phyloP scores from a whole-genome alignment of 179 eudicot genomes.

The Camellia oleifera region DNA sequence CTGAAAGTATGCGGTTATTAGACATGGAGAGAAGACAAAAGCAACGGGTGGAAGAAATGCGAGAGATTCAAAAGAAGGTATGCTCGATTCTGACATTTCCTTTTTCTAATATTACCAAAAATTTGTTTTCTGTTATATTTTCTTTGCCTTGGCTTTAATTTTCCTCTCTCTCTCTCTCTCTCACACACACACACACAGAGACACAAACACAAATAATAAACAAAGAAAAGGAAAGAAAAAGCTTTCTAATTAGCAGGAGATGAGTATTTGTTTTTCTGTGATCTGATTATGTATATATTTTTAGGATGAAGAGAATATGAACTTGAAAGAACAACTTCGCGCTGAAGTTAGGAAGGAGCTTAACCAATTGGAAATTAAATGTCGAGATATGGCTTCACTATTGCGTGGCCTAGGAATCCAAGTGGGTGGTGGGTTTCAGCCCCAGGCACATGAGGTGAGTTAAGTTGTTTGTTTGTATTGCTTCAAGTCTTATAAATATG shows the following conservation, averaged over 20 bases:
- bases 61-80: constrained; percentile 79
- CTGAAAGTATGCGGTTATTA: constrained; percentile 66
- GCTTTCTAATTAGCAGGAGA: neutral
- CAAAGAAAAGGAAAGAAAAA: neutral
- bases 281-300: constrained; percentile 9
- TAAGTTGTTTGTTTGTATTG: neutral
- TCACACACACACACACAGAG: neutral
- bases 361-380: constrained; percentile 38
- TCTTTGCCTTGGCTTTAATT: neutral
- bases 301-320: constrained; percentile 71
- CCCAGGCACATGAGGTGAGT: constrained; percentile 55
- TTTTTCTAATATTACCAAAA: neutral
- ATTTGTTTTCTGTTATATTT: neutral
- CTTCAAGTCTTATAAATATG: neutral
- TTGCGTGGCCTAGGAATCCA: constrained; percentile 61
- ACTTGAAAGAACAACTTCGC: constrained; percentile 66
- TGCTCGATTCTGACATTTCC: constrained; percentile 12
- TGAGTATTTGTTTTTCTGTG: neutral
- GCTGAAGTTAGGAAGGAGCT: constrained; percentile 53
- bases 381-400: constrained; percentile 61
- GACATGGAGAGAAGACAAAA: constrained; percentile 83
- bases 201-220: neutral
- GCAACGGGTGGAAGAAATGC: constrained; percentile 81
- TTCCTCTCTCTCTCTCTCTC: neutral
- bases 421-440: constrained; percentile 36